Evolutionary conservation across 768 basidiomycete genomes (phyloP), one percentile per base, ranked within the genome.

Genomic region (Trametes elegans): DNA sequence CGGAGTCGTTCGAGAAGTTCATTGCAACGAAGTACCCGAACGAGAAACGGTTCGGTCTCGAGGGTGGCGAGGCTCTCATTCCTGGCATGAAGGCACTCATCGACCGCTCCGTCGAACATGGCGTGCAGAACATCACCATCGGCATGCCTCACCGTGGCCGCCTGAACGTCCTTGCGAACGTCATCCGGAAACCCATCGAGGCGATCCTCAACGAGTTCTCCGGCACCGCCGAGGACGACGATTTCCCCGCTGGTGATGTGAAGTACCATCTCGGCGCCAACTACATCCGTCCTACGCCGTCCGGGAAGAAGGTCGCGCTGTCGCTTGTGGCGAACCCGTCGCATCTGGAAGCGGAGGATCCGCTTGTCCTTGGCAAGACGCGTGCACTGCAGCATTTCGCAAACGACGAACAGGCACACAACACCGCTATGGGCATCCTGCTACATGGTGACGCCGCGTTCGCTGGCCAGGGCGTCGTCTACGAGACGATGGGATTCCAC

Each of bases 11-110:
- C 66, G 96, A 99, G 73, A 94, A 95, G 66, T 99, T 98, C 80
- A 95, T 99, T 58, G 88, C 93, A n/a, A 90, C 85, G 78, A 99
- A 98, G 71, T 97, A 91, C 74, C 96, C 96, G 63, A 99, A 98
- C 74, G 96, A 99, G 79, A 99, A 99, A 74, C 88, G 96, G 40
- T 99, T 99, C 73, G 96, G 96, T 71, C 82, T 99, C 44, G 96
- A 99, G 72, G 96, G 96, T 52, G 96, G 94, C 72, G 96, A 99
- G 74, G 82, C 93, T 23, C 85, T 99, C 61, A 89, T 98, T 65
- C 97, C 97, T 26, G 97, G 96, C 44, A 99, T 99, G 97, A 99
- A 99, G 76, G 97, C 96, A 2, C 85, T 99, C 67, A 96, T 99
- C 60, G 96, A 99, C 71, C 87, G 94, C 57, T 96, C 94, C n/a